Evolutionary conservation across 2,329 filamentous ascomycete genomes (phyloP), one percentile per base, ranked within the genome.

Genomic region (Nigrospora osmanthi): DNA sequence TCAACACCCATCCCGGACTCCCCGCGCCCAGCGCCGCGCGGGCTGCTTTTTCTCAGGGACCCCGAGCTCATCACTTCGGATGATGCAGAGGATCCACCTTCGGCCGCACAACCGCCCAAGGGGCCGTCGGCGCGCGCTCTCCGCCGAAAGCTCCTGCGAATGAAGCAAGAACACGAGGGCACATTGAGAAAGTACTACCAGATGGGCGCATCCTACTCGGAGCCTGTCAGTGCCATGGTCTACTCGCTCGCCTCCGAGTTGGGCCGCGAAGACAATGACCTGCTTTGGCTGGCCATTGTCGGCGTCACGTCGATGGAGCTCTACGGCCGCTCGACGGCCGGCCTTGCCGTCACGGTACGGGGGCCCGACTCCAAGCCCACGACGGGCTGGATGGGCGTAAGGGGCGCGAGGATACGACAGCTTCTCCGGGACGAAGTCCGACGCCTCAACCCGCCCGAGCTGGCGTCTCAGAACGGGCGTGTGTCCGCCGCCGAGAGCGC

Each of bases 161-260:
- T 96, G 54, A 83, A 87, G 44, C 74, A 80, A 49, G 85, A 90
- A 55, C 83, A 96, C 53, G 87, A 95, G 63, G 65, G 68, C 0
- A 73, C 90, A 1, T 71, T 97, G 34, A 80, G 85, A 41, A 76
- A 80, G 50, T 97, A 98, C 66, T 96, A 97, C 67, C 78, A 81
- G 28, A 76, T 88, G 30, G 93, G 93, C 35, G 84, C 87, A 3
- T 95, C 89, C 2, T 96, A 95, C 60, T 91, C 91, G 0, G 93
- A 98, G 61, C 93, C 93, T 1, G 87, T 97, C 45, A 93, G 90
- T 0, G 95, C 90, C 1, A 84, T 97, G 69, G 80, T 96, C 59
- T 98, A 97, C 65, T 94, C 89, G 1, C 74, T 98, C 13, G 93
- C 91, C 1, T 95, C 90, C 1, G 93, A 97, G 59, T 79, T 98